A percentile compares a stretch with the other conserved stretches of the same genome.
Conservation (phyloP, 768 basidiomycete species). For the Calvatia gigantea region DNA sequence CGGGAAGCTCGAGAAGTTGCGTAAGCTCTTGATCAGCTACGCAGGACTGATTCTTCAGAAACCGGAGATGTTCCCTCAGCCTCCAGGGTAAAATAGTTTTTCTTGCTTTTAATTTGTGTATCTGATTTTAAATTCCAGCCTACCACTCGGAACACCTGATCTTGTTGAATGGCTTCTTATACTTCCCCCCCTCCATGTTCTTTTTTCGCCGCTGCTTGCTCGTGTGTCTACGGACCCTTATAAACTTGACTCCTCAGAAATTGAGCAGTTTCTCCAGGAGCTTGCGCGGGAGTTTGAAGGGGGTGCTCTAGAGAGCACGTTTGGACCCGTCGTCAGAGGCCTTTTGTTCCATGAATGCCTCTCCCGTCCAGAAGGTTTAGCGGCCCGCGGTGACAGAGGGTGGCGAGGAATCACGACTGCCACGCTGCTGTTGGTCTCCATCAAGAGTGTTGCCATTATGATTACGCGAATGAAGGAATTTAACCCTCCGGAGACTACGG, state of each 20-base stretch:
- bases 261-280: constrained; percentile 84
- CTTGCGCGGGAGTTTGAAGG: constrained; percentile 79
- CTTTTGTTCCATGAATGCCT: constrained; percentile 65
- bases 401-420: constrained; percentile 87
- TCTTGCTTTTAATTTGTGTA: neutral
- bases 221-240: constrained; percentile 41
- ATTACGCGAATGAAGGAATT: constrained; percentile 73
- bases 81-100: constrained; percentile 51
- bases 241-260: constrained; percentile 60
- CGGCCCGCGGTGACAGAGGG: constrained; percentile 65
- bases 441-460: constrained; percentile 83
- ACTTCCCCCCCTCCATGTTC: constrained; percentile 70
- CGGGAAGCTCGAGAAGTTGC: constrained; percentile 66
- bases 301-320: constrained; percentile 70
- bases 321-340: constrained; percentile 68
- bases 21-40: constrained; percentile 85
- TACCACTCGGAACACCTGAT: constrained; percentile 72
- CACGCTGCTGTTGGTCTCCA: constrained; percentile 70
- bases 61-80: constrained; percentile 93
- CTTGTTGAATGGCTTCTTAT: constrained; percentile 77
- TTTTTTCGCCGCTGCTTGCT: constrained; percentile 62
- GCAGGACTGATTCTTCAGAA: constrained; percentile 87
- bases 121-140: constrained; percentile 36
- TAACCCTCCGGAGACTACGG: constrained; percentile 59
- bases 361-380: constrained; percentile 63